Conservation (phyloP, 805 yeast species). For the Dipodascus geniculatus region DNA sequence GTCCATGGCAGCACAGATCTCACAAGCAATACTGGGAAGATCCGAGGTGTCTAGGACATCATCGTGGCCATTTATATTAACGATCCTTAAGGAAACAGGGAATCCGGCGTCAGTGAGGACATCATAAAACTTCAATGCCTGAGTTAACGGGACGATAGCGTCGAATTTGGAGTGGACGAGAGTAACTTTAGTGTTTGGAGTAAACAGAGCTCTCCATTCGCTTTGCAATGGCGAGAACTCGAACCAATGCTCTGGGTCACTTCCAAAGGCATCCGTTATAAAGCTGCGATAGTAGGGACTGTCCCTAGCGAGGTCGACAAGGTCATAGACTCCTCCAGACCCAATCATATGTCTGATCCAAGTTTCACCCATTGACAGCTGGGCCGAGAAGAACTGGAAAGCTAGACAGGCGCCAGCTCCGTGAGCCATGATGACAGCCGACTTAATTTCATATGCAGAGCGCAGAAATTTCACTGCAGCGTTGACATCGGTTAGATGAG, state of each 20-base stretch:
- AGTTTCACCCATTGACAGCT: conserved; percentile 7
- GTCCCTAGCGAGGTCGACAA: conserved; percentile 6
- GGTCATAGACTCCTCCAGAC: conserved; percentile 10
- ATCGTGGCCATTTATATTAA: conserved; percentile 9
- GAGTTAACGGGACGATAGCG: conserved; percentile 7
- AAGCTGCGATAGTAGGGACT: conserved; percentile 6
- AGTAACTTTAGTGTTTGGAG: conserved; percentile 7
- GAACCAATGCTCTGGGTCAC: conserved; percentile 7
- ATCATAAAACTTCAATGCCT: conserved; percentile 9
- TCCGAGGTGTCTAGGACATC: conserved; percentile 10
- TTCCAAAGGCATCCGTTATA: conserved; percentile 9
- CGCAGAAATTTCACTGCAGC: conserved; percentile 28
- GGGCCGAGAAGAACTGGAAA: conserved; percentile 30
- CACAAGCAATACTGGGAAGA: conserved; percentile 4
- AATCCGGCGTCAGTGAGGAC: conserved; percentile 7
- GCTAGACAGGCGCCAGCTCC: conserved; percentile 69
- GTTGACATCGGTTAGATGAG: conserved; percentile 45
- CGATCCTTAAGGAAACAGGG: conserved; percentile 3
- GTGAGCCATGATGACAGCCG: conserved; percentile 47
- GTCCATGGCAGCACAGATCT: conserved; percentile 8
- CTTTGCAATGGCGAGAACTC: conserved; percentile 8
- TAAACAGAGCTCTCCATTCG: conserved; percentile 9
- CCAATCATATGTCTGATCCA: conserved; percentile 9
- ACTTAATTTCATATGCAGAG: conserved; percentile 17
- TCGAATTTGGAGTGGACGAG: conserved; percentile 9